phyloP scores from a whole-genome alignment of 2,329 filamentous ascomycete species.

The Lasiodiplodia sp. region DNA sequence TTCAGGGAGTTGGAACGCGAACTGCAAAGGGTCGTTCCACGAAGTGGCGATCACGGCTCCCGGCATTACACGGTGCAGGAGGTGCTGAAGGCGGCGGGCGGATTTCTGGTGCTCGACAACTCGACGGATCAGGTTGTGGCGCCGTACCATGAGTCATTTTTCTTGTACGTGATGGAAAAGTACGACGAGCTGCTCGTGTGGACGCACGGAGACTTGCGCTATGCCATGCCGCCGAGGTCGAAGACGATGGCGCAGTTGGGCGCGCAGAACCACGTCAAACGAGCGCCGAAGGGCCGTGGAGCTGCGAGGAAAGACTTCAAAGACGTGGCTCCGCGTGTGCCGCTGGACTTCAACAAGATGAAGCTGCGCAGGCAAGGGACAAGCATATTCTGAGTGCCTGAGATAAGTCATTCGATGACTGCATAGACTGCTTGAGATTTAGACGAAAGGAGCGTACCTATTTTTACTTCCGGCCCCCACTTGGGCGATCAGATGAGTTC shows the following conservation, averaged over 20 bases:
- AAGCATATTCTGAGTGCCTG: neutral
- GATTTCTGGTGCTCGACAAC: neutral
- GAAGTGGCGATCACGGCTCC: neutral
- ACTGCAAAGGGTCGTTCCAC: neutral
- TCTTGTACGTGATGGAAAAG: neutral
- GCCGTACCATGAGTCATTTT: neutral
- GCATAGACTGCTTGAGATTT: neutral
- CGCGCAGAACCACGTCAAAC: no score
- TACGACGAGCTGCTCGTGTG: neutral
- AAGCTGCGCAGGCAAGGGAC: neutral
- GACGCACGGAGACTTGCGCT: neutral
- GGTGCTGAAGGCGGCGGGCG: neutral
- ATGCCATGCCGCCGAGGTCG: neutral
- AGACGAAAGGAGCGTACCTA: neutral
- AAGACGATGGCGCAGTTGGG: neutral
- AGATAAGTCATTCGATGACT: neutral
- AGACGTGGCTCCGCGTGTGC: neutral
- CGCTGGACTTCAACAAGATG: neutral
- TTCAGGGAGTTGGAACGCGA: neutral
- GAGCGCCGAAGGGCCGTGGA: neutral
- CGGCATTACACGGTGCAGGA: neutral
- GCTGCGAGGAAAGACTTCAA: neutral
- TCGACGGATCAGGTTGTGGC: neutral
- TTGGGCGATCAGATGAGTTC: neutral
- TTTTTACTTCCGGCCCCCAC: neutral